phyloP scores from a whole-genome alignment of 202 grass and related monocot species.

The Dendrocalamus latiflorus region DNA sequence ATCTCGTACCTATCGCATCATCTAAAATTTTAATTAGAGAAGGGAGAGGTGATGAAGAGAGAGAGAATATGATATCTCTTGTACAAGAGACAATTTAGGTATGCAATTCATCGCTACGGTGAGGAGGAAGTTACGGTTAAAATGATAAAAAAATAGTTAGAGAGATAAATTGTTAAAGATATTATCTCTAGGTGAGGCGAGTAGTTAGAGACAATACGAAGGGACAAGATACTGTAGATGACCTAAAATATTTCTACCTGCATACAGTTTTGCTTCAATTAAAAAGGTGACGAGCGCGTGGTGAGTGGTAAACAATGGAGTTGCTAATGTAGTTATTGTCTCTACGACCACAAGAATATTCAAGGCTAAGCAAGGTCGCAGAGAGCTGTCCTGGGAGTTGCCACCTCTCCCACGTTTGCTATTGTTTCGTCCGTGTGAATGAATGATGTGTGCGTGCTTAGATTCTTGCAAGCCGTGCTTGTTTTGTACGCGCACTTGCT shows the following conservation, averaged over 20 bases:
- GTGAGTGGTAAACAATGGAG: constrained; percentile 6
- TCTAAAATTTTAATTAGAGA: too few relatives aligned
- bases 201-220: too few relatives aligned
- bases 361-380: background rate
- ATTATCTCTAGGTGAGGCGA: too few relatives aligned
- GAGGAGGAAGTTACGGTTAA: too few relatives aligned
- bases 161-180: too few relatives aligned
- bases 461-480: background rate
- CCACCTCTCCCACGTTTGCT: background rate
- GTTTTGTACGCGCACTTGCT: background rate
- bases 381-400: background rate
- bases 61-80: too few relatives aligned
- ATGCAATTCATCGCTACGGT: too few relatives aligned
- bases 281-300: background rate
- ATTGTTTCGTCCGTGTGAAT: background rate
- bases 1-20: too few relatives aligned
- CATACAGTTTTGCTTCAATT: background rate
- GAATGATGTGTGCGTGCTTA: background rate
- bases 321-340: background rate
- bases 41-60: too few relatives aligned
- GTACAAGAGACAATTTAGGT: too few relatives aligned
- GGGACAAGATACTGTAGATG: too few relatives aligned
- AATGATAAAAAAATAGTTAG: too few relatives aligned
- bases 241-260: background rate
- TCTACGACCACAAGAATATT: constrained; percentile 13